Base-by-base conservation (phyloP, 139 green algal genomes). In the Chlorella vulgaris region DNA sequence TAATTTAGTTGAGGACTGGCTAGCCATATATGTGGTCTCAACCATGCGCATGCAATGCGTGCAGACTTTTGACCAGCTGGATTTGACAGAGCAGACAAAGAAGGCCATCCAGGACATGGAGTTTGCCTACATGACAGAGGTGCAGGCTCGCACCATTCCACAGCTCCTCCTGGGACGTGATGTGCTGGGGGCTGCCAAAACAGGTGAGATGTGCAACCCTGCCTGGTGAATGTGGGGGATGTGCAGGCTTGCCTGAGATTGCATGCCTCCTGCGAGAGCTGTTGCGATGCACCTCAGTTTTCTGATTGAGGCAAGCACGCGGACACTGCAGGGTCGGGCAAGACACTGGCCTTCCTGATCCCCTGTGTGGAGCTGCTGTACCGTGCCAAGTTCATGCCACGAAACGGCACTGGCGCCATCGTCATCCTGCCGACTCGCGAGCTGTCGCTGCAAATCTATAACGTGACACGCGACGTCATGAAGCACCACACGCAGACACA, bases 331-430 rank as follows among this genome's bases (percentile, higher is more conserved):
- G 96, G 97, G 8, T 97, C 93, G n/a, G 97, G 97, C 62, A 99
- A 99, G 89, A 99, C 97, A 29, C 89, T 99, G 13, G 96, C 97
- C 4, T 99, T 99, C 78, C 88, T 99, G 31, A 94, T 99, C 38
- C 97, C 97, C 13, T 89, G 84, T 31, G 82, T 94, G 7, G 97
- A 99, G 92, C 89, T 98, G 82, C 88, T 99, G 71, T 92, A 97
- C 84, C 87, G 93, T 35, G 93, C 92, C 42, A 94, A 95, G 76
- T 99, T 98, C 92, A 96, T 96, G 90, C 96, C 94, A 1, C 88
- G 96, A 47, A 99, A 99, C 82, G 97, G 97, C 79, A 97, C 94
- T 3, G 96, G 95, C 1, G 91, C 91, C 0, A 85, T 99, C 13
- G 88, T 99, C 65, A 98, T 99, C 67, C 95, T 93, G 2, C 97